A percentile compares a stretch with the other conserved stretches of the same genome.
Conservation (phyloP, 768 basidiomycete genomes). For the Naganishia antarctica region DNA sequence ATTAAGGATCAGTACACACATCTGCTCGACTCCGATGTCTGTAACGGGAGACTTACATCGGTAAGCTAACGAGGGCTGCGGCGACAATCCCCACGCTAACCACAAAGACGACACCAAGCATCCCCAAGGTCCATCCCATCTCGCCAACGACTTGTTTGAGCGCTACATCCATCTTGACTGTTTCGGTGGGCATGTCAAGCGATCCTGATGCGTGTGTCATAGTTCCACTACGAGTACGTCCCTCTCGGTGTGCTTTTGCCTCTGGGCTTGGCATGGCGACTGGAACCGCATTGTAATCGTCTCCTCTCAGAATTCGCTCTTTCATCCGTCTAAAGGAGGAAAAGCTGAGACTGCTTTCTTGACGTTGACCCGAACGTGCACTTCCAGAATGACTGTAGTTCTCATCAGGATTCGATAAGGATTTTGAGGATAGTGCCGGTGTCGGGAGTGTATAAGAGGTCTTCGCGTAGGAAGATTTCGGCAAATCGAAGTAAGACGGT, state of each 20-base stretch:
- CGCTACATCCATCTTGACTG: conserved; percentile 22
- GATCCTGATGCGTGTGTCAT: background rate
- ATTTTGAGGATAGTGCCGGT: conserved; percentile 8
- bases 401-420: background rate
- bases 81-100: conserved; percentile 38
- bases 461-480: conserved; percentile 2
- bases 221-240: conserved; percentile 8
- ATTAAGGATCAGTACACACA: conserved; percentile 1
- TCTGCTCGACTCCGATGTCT: background rate
- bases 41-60: conserved; percentile 40
- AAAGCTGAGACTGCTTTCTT: background rate
- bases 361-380: background rate
- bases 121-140: conserved; percentile 42
- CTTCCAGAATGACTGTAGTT: background rate
- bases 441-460: conserved; percentile 3
- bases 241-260: conserved; percentile 15
- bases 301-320: background rate
- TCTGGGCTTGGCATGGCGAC: conserved; percentile 17
- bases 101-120: conserved; percentile 37
- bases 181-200: background rate
- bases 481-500: conserved; percentile 15
- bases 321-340: background rate
- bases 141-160: conserved; percentile 35
- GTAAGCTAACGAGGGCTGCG: conserved; percentile 40
- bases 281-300: background rate